phyloP scores from a whole-genome alignment of 306 rosid genomes.

The Cucumis sativus region DNA sequence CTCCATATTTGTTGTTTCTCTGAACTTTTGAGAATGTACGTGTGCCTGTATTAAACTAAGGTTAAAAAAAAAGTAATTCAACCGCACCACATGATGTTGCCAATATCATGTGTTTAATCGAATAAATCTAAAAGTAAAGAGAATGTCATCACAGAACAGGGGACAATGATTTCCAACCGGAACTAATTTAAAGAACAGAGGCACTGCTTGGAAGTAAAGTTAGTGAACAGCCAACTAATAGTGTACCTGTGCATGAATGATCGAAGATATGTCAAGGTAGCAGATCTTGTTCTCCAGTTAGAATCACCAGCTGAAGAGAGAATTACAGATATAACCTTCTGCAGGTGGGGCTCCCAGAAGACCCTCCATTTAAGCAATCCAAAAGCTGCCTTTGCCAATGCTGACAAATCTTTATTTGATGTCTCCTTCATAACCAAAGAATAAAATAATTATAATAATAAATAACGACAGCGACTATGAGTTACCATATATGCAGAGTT shows the following conservation, averaged over 20 bases:
- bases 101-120: not conserved
- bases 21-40: conserved; percentile 52
- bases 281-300: conserved; percentile 94
- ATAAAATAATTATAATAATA: not conserved
- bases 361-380: conserved; percentile 89
- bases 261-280: conserved; percentile 79
- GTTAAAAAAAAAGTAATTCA: not conserved
- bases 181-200: not conserved
- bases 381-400: conserved; percentile 83
- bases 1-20: conserved; percentile 78
- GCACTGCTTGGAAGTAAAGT: not conserved
- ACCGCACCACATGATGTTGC: not conserved
- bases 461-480: not conserved
- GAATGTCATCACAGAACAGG: not conserved
- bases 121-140: not conserved
- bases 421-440: conserved; percentile 58
- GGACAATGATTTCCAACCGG: not conserved
- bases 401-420: conserved; percentile 89
- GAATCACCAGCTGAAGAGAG: conserved; percentile 78
- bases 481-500: not conserved
- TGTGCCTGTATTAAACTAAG: conserved; percentile 59
- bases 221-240: not conserved
- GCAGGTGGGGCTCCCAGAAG: conserved; percentile 75
- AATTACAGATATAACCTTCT: conserved; percentile 63
- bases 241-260: conserved; percentile 92